Base-by-base conservation (phyloP, 75 land plant genomes). In the Pinus tabuliformis region DNA sequence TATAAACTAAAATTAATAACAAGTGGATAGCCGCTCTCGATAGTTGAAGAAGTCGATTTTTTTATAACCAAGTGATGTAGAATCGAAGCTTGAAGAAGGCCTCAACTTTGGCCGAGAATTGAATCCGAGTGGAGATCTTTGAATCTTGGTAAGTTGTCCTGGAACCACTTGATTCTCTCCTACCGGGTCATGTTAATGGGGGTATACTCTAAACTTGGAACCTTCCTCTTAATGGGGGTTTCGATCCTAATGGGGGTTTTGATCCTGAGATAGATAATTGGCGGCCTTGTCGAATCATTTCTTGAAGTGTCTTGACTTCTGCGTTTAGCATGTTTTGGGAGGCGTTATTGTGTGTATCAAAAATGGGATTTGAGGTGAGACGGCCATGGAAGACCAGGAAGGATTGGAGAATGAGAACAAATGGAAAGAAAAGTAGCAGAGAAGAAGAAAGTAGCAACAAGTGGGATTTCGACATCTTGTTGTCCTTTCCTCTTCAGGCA, bases 61-160 rank as follows among this genome's bases (percentile, higher is more conserved):
- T 83, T 0, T 92, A 84, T 21, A 94, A 78, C 94, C 92, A 91
- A 4, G 90, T 88, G 83, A 89, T 85, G 86, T 89, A 88, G 77
- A 89, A 79, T 0, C 82, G 89, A n/a, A 56, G 6, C 5, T 65
- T 37, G 62, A 91, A 77, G 76, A 91, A 91, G 16, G 58, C 22
- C 62, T 76, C 15, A 14, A 80, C 81, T 14, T 88, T 74, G 54
- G 39, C n/a, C 9, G 74, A 56, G 58, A 89, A 82, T 57, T 1
- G 6, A 9, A 17, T 66, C 78, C 36, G 83, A 65, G 26, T 82
- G 64, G 14, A 89, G 30, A 22, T 84, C 77, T 24, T 66, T 33
- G 74, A 86, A 72, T 6, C 60, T 58, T 28, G 62, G 66, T 13
- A 75, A 22, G 59, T 72, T 75, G 20, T 58, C 5, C 39, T 22